Evolutionary conservation across 2,329 filamentous ascomycete species (phyloP).

Genomic region (Fusarium nanum): DNA sequence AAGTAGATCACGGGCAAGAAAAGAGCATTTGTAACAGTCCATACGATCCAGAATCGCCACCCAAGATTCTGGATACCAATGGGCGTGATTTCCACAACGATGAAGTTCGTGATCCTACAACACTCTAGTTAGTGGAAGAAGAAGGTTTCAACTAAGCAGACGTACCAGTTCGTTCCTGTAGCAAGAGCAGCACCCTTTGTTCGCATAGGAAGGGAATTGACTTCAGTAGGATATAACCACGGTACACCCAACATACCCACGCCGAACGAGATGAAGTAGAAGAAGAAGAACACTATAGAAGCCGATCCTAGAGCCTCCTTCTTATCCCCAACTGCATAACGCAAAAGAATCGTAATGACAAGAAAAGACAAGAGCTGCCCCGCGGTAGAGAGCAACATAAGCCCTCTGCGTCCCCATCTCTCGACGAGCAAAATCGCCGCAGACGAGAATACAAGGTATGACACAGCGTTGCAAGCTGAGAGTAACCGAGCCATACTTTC

Average conservation of each 20-base stretch:
- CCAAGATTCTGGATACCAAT: constrained; percentile 57
- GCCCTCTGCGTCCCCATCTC: constrained; percentile 22
- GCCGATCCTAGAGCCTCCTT: background rate
- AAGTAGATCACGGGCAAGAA: constrained; percentile 62
- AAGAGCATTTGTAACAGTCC: constrained; percentile 59
- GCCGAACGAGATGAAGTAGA: constrained; percentile 34
- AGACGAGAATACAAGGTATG: constrained; percentile 37
- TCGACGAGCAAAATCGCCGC: constrained; percentile 16
- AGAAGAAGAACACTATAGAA: constrained; percentile 34
- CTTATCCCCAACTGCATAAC: constrained; percentile 13
- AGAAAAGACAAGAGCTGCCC: constrained; percentile 30
- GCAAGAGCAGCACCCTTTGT: constrained; percentile 43
- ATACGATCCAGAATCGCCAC: constrained; percentile 66
- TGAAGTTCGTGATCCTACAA: constrained; percentile 42
- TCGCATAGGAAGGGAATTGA: constrained; percentile 51
- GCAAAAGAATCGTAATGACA: constrained; percentile 28
- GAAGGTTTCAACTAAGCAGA: rapidly evolving
- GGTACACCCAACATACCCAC: constrained; percentile 40
- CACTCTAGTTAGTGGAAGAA: background rate
- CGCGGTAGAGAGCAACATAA: constrained; percentile 30
- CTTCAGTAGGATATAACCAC: constrained; percentile 51
- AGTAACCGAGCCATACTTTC: constrained; percentile 62
- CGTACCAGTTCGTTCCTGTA: constrained; percentile 34
- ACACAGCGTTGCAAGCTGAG: constrained; percentile 56
- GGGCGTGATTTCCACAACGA: constrained; percentile 53